Conservation (phyloP, 2,329 filamentous ascomycete species). For the Fusarium clavum region DNA sequence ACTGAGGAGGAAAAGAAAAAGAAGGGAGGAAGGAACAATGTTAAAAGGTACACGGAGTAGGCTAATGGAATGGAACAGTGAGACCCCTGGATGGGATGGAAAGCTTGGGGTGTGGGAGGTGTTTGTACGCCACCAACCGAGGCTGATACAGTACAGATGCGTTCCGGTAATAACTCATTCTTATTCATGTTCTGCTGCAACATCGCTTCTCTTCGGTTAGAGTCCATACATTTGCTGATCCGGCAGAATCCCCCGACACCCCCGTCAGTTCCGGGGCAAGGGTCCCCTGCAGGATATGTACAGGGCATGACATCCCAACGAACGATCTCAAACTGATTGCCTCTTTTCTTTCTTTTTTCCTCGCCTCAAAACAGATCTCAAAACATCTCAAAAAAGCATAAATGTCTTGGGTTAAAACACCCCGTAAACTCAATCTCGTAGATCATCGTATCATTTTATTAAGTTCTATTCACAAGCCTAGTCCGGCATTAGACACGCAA, state of each 20-base stretch:
- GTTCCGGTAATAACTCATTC: neutral
- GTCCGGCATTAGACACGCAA: neutral
- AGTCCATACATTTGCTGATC: conserved; percentile 15
- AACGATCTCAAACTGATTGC: neutral
- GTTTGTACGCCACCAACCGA: conserved; percentile 26
- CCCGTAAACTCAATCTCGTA: neutral
- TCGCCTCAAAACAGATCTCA: neutral
- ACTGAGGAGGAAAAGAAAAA: neutral
- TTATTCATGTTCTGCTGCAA: neutral
- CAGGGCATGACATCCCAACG: neutral
- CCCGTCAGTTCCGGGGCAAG: neutral
- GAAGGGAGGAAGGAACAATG: neutral
- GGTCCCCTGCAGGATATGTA: neutral
- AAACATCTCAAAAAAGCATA: neutral
- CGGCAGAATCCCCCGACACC: conserved; percentile 20
- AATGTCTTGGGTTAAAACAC: fast-evolving
- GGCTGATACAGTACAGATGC: neutral
- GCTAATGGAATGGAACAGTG: neutral
- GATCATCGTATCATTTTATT: neutral
- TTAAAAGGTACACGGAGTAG: conserved; percentile 3
- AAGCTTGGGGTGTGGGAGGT: neutral
- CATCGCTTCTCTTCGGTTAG: neutral
- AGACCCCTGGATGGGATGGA: conserved; percentile 7
- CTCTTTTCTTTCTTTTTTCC: neutral
- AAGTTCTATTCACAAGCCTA: neutral